phyloP scores from a whole-genome alignment of 108 stramenopile genomes.

The Cyclotella baltica region DNA sequence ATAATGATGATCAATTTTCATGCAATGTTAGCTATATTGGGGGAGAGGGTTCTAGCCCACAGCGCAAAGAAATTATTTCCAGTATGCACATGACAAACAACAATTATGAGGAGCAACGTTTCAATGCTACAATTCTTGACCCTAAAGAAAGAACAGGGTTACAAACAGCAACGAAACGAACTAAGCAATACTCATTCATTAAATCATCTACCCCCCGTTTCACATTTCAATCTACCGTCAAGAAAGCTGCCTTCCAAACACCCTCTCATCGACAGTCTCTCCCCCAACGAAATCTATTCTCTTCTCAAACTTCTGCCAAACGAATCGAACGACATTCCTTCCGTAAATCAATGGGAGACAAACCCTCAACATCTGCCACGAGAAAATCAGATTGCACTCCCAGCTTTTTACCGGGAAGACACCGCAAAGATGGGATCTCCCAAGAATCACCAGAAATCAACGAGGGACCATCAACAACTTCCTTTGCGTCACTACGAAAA shows the following conservation, averaged over 20 bases:
- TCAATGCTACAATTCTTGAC: not conserved
- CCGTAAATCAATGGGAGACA: conserved; percentile 9
- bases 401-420: not conserved
- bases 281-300: conserved; percentile 8
- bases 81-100: not conserved
- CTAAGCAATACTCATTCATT: conserved; percentile 4
- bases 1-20: not conserved
- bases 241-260: conserved; percentile 22
- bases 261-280: conserved; percentile 18
- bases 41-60: not conserved
- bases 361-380: not conserved
- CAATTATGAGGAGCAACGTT: not conserved
- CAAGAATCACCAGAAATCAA: not conserved
- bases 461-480: not conserved
- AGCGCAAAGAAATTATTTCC: not conserved
- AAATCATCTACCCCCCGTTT: conserved; percentile 22
- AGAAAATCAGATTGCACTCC: conserved; percentile 1
- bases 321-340: conserved; percentile 27
- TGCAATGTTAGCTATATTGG: not conserved
- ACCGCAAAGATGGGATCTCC: not conserved
- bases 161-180: not conserved
- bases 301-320: conserved; percentile 1
- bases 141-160: not conserved
- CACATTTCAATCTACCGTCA: conserved; percentile 22
- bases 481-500: not conserved